Conservation (phyloP, 2,329 filamentous ascomycete genomes). For the Cytospora paraplurivora region DNA sequence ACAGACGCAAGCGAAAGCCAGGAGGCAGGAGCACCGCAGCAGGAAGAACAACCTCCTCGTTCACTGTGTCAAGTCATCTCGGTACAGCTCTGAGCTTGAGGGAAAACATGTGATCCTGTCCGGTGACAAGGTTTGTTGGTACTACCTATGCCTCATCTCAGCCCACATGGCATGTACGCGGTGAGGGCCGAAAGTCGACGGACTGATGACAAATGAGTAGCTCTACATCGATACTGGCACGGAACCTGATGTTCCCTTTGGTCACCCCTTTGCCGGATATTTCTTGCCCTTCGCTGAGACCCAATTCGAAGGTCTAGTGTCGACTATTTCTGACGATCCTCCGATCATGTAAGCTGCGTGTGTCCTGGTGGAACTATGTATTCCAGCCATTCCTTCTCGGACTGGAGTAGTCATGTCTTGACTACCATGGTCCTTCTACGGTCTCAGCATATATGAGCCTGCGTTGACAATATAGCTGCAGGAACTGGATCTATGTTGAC, state of each 20-base stretch:
- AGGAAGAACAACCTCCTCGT: constrained; percentile 51
- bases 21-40: constrained; percentile 49
- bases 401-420: not conserved
- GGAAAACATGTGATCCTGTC: constrained; percentile 49
- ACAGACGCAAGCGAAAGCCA: constrained; percentile 48
- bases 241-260: constrained; percentile 36
- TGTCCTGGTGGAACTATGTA: too few relatives aligned
- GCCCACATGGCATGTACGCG: not conserved
- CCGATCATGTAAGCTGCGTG: constrained; percentile 41
- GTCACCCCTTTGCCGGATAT: constrained; percentile 59
- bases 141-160: not conserved
- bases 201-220: constrained; percentile 33
- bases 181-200: constrained; percentile 8
- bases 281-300: constrained; percentile 59
- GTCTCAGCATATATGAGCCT: not conserved
- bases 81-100: constrained; percentile 46
- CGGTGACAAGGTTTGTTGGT: constrained; percentile 43
- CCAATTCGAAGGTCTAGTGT: constrained; percentile 49
- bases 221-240: constrained; percentile 50
- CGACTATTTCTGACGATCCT: constrained; percentile 51
- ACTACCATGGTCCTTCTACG: not conserved
- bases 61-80: constrained; percentile 49
- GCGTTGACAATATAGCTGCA: not conserved
- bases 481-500: constrained; percentile 54
- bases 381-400: not conserved